Evolutionary conservation across 148 eudicot genomes (phyloP), one percentile per base, ranked within the genome.

Genomic region (Chenopodium quinoa): DNA sequence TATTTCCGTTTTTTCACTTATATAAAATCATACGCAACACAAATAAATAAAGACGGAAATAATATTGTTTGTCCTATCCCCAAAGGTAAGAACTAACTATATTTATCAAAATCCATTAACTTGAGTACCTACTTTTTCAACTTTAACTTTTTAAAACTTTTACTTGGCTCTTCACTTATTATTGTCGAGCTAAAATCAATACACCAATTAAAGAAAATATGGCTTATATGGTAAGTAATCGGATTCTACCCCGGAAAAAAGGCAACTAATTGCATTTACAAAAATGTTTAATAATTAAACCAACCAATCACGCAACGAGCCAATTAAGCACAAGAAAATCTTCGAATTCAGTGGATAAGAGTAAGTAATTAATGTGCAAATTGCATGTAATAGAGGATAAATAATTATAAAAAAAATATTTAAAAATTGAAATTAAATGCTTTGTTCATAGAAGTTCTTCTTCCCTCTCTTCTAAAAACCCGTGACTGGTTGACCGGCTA

Each of bases 401-500:
- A 73, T 27, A 27, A 27, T 22, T 71, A 12, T 6, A 4, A 68
- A 71, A 40, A 3, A 20, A 44, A 19, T 40, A 71, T 16, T 19
- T 44, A 9, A 20, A n/a, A 56, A 80, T 40, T 72, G 56, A 23
- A 40, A 34, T 71, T 79, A 79, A 64, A 70, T 79, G 75, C 68
- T n/a, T 79, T 25, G 60, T 63, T 40, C 75, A 71, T 32, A 47
- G 46, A 78, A 67, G 48, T 71, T 60, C 79, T 75, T 3, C 79
- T 75, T 25, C 50, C 19, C 19, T n/a, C 37, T 40, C 58, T 71
- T 69, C 47, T 22, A 69, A 16, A 16, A 34, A 31, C 64, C 81
- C 66, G 76, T 71, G 76, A 79, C 76, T 71, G 54, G 76, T 47
- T 58, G 25, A 77, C 86, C 73, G 83, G 75, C 32, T 81, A 75